phyloP scores from a whole-genome alignment of 306 rosid species.

The Lathyrus aphaca region DNA sequence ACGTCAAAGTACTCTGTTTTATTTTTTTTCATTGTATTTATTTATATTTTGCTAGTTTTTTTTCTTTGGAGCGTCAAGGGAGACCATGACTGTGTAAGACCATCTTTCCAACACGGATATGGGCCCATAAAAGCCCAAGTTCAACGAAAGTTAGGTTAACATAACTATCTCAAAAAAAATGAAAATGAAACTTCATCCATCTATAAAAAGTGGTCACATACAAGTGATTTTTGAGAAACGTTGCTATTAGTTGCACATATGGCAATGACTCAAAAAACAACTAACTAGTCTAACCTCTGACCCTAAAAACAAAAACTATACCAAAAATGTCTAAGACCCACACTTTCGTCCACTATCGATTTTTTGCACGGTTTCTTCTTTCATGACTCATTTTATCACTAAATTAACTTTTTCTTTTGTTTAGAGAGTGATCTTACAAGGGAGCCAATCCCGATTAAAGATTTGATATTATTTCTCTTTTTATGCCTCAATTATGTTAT shows the following conservation, averaged over 20 bases:
- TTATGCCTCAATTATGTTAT: neutral
- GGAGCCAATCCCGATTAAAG: slow-evolving; percentile 22
- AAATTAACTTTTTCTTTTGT: slow-evolving; percentile 2
- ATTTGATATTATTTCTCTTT: neutral
- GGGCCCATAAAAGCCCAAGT: slow-evolving; percentile 47
- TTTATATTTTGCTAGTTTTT: neutral
- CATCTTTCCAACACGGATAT: slow-evolving; percentile 43
- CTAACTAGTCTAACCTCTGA: neutral
- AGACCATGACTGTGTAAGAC: slow-evolving; percentile 25
- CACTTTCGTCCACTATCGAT: slow-evolving; percentile 35
- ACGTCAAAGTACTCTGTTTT: neutral
- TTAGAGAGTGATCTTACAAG: slow-evolving; percentile 38
- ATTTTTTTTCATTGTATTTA: neutral
- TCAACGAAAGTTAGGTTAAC: slow-evolving; percentile 45
- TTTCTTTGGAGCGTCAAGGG: slow-evolving; percentile 16
- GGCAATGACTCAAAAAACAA: slow-evolving; percentile 50
- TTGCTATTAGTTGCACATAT: slow-evolving; percentile 31
- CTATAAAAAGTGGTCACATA: slow-evolving; percentile 9
- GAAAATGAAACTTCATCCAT: slow-evolving; percentile 21
- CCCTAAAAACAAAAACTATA: slow-evolving; percentile 20
- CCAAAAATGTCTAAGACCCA: slow-evolving; percentile 31
- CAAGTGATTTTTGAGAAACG: slow-evolving; percentile 30
- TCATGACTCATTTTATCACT: slow-evolving; percentile 36
- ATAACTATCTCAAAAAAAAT: slow-evolving; percentile 34
- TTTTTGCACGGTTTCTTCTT: slow-evolving; percentile 23